Evolutionary conservation across 1,284 basidiomycete genomes (phyloP), one percentile per base, ranked within the genome.

Genomic region (Testicularia cyperi): DNA sequence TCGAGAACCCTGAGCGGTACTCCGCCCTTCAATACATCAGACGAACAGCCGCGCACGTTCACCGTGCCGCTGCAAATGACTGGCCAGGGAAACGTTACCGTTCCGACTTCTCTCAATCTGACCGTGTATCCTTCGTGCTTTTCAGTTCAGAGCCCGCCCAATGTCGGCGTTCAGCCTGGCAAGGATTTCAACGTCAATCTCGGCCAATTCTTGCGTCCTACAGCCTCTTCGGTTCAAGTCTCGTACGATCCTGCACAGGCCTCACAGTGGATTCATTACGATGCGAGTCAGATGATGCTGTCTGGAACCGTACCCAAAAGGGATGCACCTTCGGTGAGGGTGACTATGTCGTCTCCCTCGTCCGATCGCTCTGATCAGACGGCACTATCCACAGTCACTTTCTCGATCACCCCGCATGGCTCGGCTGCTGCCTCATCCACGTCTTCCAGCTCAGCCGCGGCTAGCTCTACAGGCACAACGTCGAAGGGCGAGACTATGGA

Each of bases 1-100:
- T 83, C 79, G 39, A 79, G 80, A 41, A 82, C 81, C 2, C 79
- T 94, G 14, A 83, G 80, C 41, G 90, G 91, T 5, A 78, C 80
- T 2, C 83, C 86, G 15, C 83, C 83, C 3, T 68, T 39, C 71
- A 79, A 65, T 44, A 68, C 70, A 46, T 66, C 68, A 65, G 44
- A 57, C 16, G 51, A 61, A 24, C 72, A 60, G 63, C 72, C 45
- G n/a, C 10, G 35, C 1, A 15, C 38, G 2, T 19, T 80, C 8
- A 67, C 77, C 0, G 77, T 92, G n/a, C 84, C 86, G 3, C 80
- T 87, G 24, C 80, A 74, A n/a, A 68, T 92, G 26, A 32, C 41
- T 9, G 43, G 39, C 24, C 31, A 34, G 30, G n/a, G 20, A 28
- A 27, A 38, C 25, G 31, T 23, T 32, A 19, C 51, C 20, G 48